A percentile compares a stretch with the other conserved stretches of the same genome.
Conservation (phyloP, 768 basidiomycete species). For the Tricholoma furcatifolium region DNA sequence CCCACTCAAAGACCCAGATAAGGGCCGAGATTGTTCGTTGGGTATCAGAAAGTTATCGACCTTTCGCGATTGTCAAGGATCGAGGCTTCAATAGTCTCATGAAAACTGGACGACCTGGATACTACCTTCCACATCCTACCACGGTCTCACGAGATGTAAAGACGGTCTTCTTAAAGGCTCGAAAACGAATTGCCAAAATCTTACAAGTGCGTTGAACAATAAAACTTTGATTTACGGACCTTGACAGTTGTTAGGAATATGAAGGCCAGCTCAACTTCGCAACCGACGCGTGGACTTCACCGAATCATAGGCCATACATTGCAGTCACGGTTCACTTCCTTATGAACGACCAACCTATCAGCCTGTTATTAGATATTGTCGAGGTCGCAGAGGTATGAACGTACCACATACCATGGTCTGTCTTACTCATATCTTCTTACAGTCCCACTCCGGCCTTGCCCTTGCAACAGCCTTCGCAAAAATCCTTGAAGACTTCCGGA, state of each 20-base stretch:
- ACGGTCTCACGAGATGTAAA: slow-evolving; percentile 30
- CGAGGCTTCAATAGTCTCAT: slow-evolving; percentile 27
- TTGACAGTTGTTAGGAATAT: slow-evolving; percentile 20
- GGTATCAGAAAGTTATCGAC: slow-evolving; percentile 16
- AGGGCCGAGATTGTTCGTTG: slow-evolving; percentile 28
- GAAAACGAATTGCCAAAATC: slow-evolving; percentile 24
- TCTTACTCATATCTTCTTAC: neutral
- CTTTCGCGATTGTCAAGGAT: slow-evolving; percentile 32
- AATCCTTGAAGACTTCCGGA: slow-evolving; percentile 30
- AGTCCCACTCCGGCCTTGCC: slow-evolving; percentile 32
- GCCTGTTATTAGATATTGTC: slow-evolving; percentile 33
- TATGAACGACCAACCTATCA: slow-evolving; percentile 18
- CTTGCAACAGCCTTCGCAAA: no score
- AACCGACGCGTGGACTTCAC: no score
- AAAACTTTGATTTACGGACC: neutral
- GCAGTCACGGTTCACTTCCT: slow-evolving; percentile 32
- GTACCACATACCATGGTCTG: neutral
- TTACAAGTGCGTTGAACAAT: slow-evolving; percentile 17
- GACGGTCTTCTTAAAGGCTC: slow-evolving; percentile 21
- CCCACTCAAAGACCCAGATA: slow-evolving; percentile 19
- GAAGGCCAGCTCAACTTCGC: slow-evolving; percentile 21
- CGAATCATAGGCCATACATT: no score
- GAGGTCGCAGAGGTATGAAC: slow-evolving; percentile 29
- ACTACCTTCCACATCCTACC: slow-evolving; percentile 27
- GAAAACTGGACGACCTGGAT: slow-evolving; percentile 29